Conservation (phyloP, 169 alveolate species). For the Plasmodium knowlesi region DNA sequence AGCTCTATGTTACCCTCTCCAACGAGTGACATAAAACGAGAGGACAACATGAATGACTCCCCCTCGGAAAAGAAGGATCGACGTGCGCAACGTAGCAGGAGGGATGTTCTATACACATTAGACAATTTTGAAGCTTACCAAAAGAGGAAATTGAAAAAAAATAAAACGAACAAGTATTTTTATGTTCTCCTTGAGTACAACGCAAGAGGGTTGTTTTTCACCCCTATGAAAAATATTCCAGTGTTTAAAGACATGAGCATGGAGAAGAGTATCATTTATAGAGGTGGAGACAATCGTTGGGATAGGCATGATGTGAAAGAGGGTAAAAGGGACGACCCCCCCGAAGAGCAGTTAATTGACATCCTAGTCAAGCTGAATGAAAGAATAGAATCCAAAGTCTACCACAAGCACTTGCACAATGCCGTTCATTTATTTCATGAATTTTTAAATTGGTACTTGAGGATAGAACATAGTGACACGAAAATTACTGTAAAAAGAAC, state of each 20-base stretch:
- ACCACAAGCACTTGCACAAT: slow-evolving; percentile 25
- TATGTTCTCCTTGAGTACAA: slow-evolving; percentile 33
- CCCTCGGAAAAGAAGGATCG: not conserved
- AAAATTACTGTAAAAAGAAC: not conserved
- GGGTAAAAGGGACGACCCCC: not conserved
- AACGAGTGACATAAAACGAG: not conserved
- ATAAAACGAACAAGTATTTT: slow-evolving; percentile 16
- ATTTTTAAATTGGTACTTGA: not conserved
- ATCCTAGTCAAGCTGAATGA: slow-evolving; percentile 1
- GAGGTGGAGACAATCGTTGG: not conserved
- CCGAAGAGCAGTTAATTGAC: not conserved
- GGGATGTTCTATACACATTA: not conserved
- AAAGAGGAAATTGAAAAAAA: slow-evolving; percentile 11
- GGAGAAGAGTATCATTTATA: slow-evolving; percentile 16
- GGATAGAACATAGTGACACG: not conserved
- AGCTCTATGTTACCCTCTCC: not conserved
- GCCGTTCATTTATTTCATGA: slow-evolving; percentile 37
- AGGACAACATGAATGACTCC: not conserved
- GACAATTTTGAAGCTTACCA: slow-evolving; percentile 18
- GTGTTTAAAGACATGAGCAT: slow-evolving; percentile 17
- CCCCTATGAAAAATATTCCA: slow-evolving; percentile 38
- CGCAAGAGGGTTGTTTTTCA: slow-evolving; percentile 30
- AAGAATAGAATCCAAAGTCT: not conserved
- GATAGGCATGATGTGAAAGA: not conserved
- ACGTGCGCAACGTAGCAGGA: not conserved